These are phyloP conservation scores for Silene noctiflora DNA, from an alignment of 179 eudicot species.

Conservation along the genomic window DNA sequence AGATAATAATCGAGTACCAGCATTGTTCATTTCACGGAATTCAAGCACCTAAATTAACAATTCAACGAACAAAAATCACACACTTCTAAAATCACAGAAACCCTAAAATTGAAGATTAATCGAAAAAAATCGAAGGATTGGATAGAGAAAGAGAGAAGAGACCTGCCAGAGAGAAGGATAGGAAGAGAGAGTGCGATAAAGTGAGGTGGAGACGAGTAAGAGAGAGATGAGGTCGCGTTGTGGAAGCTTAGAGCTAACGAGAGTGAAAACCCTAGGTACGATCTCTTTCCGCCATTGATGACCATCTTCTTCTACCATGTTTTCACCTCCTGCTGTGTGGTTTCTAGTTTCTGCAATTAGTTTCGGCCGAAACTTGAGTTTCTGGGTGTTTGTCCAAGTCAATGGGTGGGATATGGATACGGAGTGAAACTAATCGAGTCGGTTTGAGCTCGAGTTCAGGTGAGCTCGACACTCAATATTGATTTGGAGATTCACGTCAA, in stretches of 20 bases:
- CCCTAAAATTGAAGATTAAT: constrained; percentile 6
- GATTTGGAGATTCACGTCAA: no score
- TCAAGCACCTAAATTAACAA: constrained; percentile 55
- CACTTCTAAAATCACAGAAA: neutral
- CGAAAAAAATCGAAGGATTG: neutral
- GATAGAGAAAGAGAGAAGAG: constrained; percentile 1
- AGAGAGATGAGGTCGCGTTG: constrained; percentile 74
- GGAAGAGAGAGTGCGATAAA: constrained; percentile 62
- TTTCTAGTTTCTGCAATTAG: no score
- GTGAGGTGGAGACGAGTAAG: constrained; percentile 57
- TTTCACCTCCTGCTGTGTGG: neutral
- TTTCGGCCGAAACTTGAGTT: neutral
- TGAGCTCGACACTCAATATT: no score
- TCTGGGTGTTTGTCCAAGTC: no score
- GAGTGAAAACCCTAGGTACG: constrained; percentile 58
- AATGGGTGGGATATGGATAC: no score
- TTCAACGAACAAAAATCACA: neutral
- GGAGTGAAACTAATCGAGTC: no score
- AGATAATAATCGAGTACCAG: constrained; percentile 69
- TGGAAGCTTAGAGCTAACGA: constrained; percentile 56
- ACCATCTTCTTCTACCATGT: constrained; percentile 11
- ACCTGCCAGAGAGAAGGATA: constrained; percentile 82
- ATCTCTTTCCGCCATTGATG: constrained; percentile 57
- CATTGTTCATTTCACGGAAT: constrained; percentile 70
- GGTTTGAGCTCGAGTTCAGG: no score